A percentile compares a stretch with the other conserved stretches of the same genome.
Evolutionary conservation across 805 yeast genomes (phyloP).

Genomic region (Pichia scutulata): DNA sequence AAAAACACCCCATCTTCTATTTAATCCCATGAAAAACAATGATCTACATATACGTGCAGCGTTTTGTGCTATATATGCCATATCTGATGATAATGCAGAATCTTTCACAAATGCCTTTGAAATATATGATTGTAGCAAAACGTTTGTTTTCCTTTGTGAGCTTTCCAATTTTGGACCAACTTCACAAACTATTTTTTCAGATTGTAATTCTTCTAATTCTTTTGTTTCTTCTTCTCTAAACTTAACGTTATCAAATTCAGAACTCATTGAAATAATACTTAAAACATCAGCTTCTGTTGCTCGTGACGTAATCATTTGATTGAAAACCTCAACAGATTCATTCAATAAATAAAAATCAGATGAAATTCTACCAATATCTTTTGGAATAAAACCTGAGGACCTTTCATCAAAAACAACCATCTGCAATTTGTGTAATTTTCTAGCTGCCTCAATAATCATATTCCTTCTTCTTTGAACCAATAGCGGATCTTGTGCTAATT

Average conservation of each 20-base stretch:
- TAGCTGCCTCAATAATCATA: constrained; percentile 74
- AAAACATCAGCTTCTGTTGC: constrained; percentile 91
- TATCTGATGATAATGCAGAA: constrained; percentile 77
- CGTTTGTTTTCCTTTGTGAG: constrained; percentile 79
- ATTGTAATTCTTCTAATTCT: constrained; percentile 60
- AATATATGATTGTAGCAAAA: constrained; percentile 79
- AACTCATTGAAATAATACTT: constrained; percentile 83
- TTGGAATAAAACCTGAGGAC: constrained; percentile 69
- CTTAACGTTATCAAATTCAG: constrained; percentile 86
- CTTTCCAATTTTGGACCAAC: constrained; percentile 69
- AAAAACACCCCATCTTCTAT: constrained; percentile 85
- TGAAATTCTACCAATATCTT: constrained; percentile 90
- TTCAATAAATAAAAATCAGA: constrained; percentile 86
- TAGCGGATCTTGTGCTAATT: constrained; percentile 74
- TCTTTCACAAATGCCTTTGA: constrained; percentile 68
- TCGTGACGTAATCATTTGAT: constrained; percentile 69
- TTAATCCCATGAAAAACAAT: constrained; percentile 74
- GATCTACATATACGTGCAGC: constrained; percentile 92
- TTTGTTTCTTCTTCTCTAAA: constrained; percentile 79
- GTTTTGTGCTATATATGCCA: constrained; percentile 92
- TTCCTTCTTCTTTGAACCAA: constrained; percentile 64
- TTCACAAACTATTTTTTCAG: constrained; percentile 66
- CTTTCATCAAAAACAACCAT: constrained; percentile 91
- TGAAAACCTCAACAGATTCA: constrained; percentile 83
- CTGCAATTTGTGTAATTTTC: constrained; percentile 75